Percentiles rank a stretch among this genome's conserved stretches.
Evolutionary conservation across 2,329 filamentous ascomycete genomes (phyloP).

Genomic region (Exophiala alcalophila): DNA sequence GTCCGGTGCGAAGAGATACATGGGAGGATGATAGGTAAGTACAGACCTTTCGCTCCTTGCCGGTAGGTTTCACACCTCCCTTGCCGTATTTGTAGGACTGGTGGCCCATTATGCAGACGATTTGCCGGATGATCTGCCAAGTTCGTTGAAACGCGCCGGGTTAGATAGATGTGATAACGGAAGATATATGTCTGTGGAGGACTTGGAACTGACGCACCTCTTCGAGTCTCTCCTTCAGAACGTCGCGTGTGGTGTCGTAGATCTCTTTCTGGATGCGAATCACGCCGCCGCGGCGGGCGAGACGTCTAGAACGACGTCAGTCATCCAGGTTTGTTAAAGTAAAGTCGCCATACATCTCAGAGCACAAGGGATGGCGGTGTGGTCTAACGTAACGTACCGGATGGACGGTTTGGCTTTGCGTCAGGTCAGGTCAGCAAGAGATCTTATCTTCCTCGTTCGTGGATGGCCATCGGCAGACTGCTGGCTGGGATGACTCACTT

Average conservation of each 20-base stretch:
- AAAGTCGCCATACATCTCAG: too few relatives aligned
- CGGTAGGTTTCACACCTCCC: too few relatives aligned
- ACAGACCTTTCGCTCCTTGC: too few relatives aligned
- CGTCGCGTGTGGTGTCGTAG: constrained; percentile 33
- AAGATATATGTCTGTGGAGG: constrained; percentile 1
- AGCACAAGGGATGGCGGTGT: neutral
- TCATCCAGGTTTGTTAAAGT: too few relatives aligned
- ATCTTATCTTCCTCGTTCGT: neutral
- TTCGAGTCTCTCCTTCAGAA: constrained; percentile 26
- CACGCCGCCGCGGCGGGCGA: constrained; percentile 39
- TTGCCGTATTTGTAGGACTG: too few relatives aligned
- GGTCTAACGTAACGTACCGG: constrained; percentile 32
- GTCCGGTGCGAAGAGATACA: neutral
- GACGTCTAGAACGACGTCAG: constrained; percentile 23
- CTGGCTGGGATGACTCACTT: constrained; percentile 27
- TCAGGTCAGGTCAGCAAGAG: neutral
- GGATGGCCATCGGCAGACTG: neutral
- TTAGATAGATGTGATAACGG: too few relatives aligned
- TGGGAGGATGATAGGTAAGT: neutral
- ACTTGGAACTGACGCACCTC: constrained; percentile 27
- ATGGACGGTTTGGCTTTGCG: constrained; percentile 17
- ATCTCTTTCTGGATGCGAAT: constrained; percentile 33
- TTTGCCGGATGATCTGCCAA: neutral
- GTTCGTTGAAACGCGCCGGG: too few relatives aligned
- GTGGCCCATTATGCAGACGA: too few relatives aligned